Evolutionary conservation across 129 eudicot genomes (phyloP).

Genomic region (Chrysanthemum lavandulifolium): DNA sequence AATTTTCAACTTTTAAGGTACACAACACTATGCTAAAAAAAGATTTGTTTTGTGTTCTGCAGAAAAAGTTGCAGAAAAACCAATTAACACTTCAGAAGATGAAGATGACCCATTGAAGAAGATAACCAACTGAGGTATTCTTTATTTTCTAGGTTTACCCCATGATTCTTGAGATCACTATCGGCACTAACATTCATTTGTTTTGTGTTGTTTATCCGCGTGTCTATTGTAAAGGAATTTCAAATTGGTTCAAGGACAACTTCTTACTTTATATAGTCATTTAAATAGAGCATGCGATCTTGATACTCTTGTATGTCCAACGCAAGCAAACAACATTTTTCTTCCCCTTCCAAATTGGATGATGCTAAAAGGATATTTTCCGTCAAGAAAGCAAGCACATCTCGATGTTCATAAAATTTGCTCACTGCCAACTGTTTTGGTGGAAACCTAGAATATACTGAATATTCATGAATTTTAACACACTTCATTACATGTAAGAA

Average conservation of each 20-base stretch:
- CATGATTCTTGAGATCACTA: background rate
- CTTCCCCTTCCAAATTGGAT: background rate
- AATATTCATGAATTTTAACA: background rate
- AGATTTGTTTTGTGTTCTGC: no score
- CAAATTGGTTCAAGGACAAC: conserved; percentile 86
- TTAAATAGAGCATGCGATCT: conserved; percentile 13
- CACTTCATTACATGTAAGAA: no score
- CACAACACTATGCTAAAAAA: no score
- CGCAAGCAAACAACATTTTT: conserved; percentile 23
- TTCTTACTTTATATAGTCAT: conserved; percentile 29
- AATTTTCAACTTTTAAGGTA: no score
- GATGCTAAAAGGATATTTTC: conserved; percentile 8
- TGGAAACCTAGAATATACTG: conserved; percentile 4
- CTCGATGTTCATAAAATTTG: conserved; percentile 22
- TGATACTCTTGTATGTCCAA: background rate
- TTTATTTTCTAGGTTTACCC: background rate
- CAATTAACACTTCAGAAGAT: background rate
- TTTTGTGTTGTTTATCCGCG: conserved; percentile 30
- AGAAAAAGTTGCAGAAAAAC: conserved; percentile 34
- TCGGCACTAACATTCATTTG: background rate
- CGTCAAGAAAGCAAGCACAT: conserved; percentile 22
- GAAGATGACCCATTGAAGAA: no score
- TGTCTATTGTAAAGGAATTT: conserved; percentile 84
- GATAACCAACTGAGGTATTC: conserved; percentile 40
- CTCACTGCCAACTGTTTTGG: conserved; percentile 24